Conservation (phyloP, 2,329 filamentous ascomycete genomes). For the Paecilomyces formosus region DNA sequence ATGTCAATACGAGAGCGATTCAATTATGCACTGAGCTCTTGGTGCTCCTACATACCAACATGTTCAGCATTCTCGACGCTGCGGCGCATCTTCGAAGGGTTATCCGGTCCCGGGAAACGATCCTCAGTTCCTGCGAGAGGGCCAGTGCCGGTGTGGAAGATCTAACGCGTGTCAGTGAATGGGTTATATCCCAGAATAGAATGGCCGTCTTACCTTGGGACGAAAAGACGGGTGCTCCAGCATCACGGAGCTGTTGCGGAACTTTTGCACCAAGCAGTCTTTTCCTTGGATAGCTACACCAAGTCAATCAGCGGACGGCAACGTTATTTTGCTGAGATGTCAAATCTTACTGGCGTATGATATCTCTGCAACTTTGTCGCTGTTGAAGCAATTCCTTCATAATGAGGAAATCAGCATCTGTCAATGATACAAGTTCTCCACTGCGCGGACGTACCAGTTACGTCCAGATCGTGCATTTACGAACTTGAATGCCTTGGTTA, state of each 20-base stretch:
- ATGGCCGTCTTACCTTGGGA: conserved; percentile 57
- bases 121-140: conserved; percentile 63
- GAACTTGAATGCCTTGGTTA: conserved; percentile 46
- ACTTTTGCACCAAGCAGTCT: conserved; percentile 87
- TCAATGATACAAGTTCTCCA: conserved; percentile 3
- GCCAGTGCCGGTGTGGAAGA: conserved; percentile 47
- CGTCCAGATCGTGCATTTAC: conserved; percentile 63
- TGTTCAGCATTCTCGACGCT: conserved; percentile 82
- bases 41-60: conserved; percentile 53
- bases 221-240: conserved; percentile 72
- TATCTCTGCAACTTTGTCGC: conserved; percentile 78
- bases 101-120: conserved; percentile 70
- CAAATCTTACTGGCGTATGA: conserved; percentile 79
- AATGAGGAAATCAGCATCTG: conserved; percentile 7
- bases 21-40: background rate
- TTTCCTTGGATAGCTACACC: conserved; percentile 75
- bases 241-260: conserved; percentile 96
- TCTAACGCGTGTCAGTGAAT: conserved; percentile 23
- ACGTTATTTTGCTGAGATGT: background rate
- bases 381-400: conserved; percentile 68
- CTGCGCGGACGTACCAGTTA: conserved; percentile 48
- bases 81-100: conserved; percentile 77
- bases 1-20: background rate
- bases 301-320: conserved; percentile 18
- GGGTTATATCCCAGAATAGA: conserved; percentile 2